Evolutionary conservation across 176 grass and related monocot genomes (phyloP), one percentile per base, ranked within the genome.

Genomic region (Saccharum spontaneum): DNA sequence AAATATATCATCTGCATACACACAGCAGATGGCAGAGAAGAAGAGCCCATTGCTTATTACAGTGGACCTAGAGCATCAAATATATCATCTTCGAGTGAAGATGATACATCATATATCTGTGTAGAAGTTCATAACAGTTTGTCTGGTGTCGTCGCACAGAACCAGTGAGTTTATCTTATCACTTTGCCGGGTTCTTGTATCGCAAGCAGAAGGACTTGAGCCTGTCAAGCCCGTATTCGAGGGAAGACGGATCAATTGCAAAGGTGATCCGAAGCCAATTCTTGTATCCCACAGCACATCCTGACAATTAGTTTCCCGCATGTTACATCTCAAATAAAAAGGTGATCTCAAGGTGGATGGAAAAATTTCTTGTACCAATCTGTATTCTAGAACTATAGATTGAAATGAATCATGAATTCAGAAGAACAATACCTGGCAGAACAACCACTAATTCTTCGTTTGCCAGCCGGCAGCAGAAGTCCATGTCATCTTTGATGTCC

Each of bases 241-340:
- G 88, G 68, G 88, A 89, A 79, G 88, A 93, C 0, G 88, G 88
- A 11, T 48, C 86, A 34, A 91, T 52, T 0, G 90, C 83, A 65
- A 90, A 87, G 28, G 90, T 95, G 81, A 93, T 91, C 22, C 90
- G 76, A 20, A 93, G 83, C 94, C 94, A 95, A 44, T 95, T 85
- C 73, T 91, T 95, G 75, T 86, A 91, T 76, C 90, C 88, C 41
- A 89, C 86, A 50, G 88, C 73, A 87, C 76, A 89, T 60, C 88
- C 83, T 86, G 22, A 77, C 17, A 77, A 18, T 64, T 40, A 9
- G 17, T 46, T 82, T 82, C 12, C 6, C 50, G 24, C 3, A 14
- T 23, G 69, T 80, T 43, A 85, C 13, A 60, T 66, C 44, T 85
- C 4, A 9, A 75, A 75, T 15, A 48, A 44, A 73, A 79, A 63